Conservation (phyloP, 2,329 filamentous ascomycete species). For the Volutella citrinella region DNA sequence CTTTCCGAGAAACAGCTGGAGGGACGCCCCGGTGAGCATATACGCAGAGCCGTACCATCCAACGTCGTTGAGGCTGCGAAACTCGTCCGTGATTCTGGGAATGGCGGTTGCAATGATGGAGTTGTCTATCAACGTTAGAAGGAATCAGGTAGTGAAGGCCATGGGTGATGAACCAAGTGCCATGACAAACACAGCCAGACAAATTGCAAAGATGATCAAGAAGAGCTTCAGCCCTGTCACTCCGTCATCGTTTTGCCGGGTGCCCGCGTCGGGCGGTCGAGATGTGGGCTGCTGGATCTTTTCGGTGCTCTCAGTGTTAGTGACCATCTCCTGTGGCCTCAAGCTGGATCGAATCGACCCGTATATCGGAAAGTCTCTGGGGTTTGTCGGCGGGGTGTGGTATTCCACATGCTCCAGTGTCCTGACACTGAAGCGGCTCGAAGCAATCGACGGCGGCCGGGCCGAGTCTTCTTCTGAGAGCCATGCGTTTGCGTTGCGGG, state of each 20-base stretch:
- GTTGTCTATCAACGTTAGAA: conserved; percentile 23
- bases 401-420: conserved; percentile 17
- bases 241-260: conserved; percentile 2
- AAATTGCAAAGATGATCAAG: conserved; percentile 36
- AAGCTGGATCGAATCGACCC: conserved; percentile 21
- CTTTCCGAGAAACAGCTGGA: conserved; percentile 40
- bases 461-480: conserved; percentile 21
- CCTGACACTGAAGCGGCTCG: conserved; percentile 20
- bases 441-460: conserved; percentile 20
- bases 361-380: conserved; percentile 18
- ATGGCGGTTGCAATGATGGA: conserved; percentile 44
- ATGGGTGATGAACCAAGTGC: conserved; percentile 31
- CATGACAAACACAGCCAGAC: conserved; percentile 39
- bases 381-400: conserved; percentile 8
- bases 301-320: conserved; percentile 22
- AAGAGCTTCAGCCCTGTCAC: conserved; percentile 25
- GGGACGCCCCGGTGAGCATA: conserved; percentile 38
- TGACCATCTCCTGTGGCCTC: conserved; percentile 15
- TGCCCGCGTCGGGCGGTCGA: background rate
- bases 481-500: conserved; percentile 21
- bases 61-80: conserved; percentile 43
- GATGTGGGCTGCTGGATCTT: conserved; percentile 23
- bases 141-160: too few relatives aligned
- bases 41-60: conserved; percentile 49
- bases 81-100: conserved; percentile 40